Evolutionary conservation across 352 stramenopile species (phyloP).

Genomic region (Phytophthora sojae): DNA sequence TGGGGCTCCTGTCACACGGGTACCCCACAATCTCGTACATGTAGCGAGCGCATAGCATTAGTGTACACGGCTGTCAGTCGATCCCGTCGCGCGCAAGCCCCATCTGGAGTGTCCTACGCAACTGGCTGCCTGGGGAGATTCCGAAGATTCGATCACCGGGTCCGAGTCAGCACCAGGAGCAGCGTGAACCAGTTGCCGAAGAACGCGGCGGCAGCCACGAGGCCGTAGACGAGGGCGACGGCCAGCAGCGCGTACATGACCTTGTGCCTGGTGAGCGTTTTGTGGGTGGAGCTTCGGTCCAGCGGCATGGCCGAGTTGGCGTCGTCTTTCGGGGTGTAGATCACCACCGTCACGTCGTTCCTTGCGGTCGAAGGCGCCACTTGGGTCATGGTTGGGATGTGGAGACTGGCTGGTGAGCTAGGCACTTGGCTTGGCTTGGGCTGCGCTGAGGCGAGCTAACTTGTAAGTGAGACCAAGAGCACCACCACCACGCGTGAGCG

Average conservation of each 20-base stretch:
- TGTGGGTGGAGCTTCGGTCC: background rate
- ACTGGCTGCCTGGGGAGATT: too few relatives aligned
- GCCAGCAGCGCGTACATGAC: slow-evolving; percentile 19
- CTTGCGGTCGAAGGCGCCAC: slow-evolving; percentile 10
- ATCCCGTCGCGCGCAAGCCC: too few relatives aligned
- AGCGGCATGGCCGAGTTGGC: slow-evolving; percentile 4
- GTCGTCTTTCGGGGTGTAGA: slow-evolving; percentile 19
- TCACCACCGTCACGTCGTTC: slow-evolving; percentile 21
- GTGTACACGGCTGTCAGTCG: too few relatives aligned
- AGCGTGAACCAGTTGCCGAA: slow-evolving; percentile 28
- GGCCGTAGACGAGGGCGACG: slow-evolving; percentile 5
- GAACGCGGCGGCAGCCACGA: slow-evolving; percentile 12
- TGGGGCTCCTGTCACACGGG: too few relatives aligned
- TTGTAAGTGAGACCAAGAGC: slow-evolving; percentile 13
- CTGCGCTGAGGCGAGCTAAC: slow-evolving; percentile 2
- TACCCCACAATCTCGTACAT: too few relatives aligned
- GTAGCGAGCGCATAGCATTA: too few relatives aligned
- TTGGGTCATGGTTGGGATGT: slow-evolving; percentile 14
- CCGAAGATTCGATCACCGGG: background rate
- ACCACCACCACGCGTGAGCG: background rate
- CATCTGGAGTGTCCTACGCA: too few relatives aligned
- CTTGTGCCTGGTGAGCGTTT: slow-evolving; percentile 3
- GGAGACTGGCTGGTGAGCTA: background rate
- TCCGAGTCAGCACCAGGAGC: slow-evolving; percentile 14
- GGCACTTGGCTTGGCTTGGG: too few relatives aligned